Evolutionary conservation across 225 moss, liverwort and hornwort genomes (phyloP).

Genomic region (Sphagnum tenellum): DNA sequence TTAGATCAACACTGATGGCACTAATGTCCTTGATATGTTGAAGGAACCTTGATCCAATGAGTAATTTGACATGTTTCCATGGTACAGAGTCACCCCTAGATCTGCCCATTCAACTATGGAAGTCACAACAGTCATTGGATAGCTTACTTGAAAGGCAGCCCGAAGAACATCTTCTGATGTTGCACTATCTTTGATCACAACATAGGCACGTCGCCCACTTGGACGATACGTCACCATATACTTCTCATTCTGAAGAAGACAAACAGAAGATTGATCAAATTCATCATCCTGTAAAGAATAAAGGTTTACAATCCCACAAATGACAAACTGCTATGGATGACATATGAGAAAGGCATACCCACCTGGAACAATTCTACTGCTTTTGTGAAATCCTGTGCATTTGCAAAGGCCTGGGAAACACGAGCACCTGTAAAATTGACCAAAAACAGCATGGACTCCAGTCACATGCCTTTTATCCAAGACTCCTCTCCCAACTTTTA

Average conservation of each 20-base stretch:
- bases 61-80: too few species aligned
- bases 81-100: background rate
- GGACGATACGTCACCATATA: slow-evolving; percentile 80
- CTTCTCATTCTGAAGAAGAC: slow-evolving; percentile 51
- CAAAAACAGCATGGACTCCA: background rate
- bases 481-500: background rate
- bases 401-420: slow-evolving; percentile 74
- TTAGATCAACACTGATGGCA: too few species aligned
- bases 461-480: background rate
- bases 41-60: too few species aligned
- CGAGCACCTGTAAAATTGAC: slow-evolving; percentile 51
- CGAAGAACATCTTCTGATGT: slow-evolving; percentile 86
- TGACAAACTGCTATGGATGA: too few species aligned
- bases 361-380: slow-evolving; percentile 72
- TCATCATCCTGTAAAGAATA: background rate
- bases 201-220: slow-evolving; percentile 66
- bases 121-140: too few species aligned
- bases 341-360: background rate
- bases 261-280: background rate
- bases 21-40: too few species aligned
- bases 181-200: slow-evolving; percentile 82
- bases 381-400: slow-evolving; percentile 57
- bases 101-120: background rate
- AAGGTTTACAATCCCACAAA: background rate
- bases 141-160: slow-evolving; percentile 73